Evolutionary conservation across 805 yeast species (phyloP), one percentile per base, ranked within the genome.

Genomic region (Priceomyces melissophilus): DNA sequence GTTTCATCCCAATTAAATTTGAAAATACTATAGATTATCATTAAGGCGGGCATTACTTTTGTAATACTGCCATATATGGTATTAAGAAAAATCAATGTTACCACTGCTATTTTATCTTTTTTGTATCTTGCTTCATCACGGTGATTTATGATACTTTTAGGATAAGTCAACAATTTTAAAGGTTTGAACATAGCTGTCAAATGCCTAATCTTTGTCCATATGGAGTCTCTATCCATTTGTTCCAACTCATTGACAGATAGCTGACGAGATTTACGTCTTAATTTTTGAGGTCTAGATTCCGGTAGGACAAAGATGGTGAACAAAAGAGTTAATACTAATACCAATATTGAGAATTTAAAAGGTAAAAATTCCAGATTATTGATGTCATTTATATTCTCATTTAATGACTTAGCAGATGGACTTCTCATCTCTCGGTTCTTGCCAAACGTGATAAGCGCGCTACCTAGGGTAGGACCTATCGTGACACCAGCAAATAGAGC

Each of bases 391-490:
- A 20, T 20, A 20, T 20, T 13, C 5, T 12, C 15, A 20, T 5
- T 4, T 8, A 20, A 20, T 4, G 35, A 32, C 4, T 15, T 32
- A 4, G 9, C 13, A 2, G 20, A 26, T 10, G 30, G n/a, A 11
- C 17, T 12, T 7, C 13, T 6, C 3, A 32, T 6, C 6, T 14
- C 16, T 11, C 25, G 6, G 14, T 29, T 13, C 6, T 34, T n/a
- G 4, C 26, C 33, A 9, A 42, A 14, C 28, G 40, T 42, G 14
- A 57, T 32, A 13, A 63, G 35, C 9, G 53, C 34, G 27, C 81
- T 76, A 2, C 87, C 81, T 1, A 75, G 39, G 30, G 81, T 45
- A 0, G 95, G 93, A 1, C 91, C 93, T 7, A 74, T 10, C 1
- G 83, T 82, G 48, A 79, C 52, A 0, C 89, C 85, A 3, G 73